Evolutionary conservation across 2,329 filamentous ascomycete genomes (phyloP).

Genomic region (Colletotrichum melonis): DNA sequence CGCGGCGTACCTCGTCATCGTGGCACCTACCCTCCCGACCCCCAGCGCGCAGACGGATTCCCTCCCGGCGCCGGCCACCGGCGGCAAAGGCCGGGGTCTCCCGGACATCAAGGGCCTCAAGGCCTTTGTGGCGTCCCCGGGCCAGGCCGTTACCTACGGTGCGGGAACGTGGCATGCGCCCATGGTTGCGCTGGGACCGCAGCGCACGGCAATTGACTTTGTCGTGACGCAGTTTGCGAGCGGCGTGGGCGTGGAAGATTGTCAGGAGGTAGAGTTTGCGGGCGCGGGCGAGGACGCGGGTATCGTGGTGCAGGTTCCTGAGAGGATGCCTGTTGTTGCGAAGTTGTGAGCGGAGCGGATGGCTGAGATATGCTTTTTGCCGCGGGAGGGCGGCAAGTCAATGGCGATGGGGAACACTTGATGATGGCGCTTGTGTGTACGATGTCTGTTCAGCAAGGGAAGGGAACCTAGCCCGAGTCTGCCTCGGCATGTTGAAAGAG

Average conservation of each 20-base stretch:
- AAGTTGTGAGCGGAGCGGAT: constrained; percentile 24
- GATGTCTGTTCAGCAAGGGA: background rate
- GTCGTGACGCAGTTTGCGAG: constrained; percentile 91
- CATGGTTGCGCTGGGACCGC: constrained; percentile 84
- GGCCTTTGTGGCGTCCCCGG: constrained; percentile 82
- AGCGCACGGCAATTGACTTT: constrained; percentile 77
- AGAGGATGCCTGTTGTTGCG: constrained; percentile 22
- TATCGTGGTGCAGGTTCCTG: constrained; percentile 48
- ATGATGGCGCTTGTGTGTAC: background rate
- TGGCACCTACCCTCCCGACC: constrained; percentile 77
- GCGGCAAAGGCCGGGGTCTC: constrained; percentile 62
- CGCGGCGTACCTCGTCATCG: constrained; percentile 82
- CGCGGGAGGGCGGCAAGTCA: background rate
- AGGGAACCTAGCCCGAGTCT: background rate
- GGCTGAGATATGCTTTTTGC: background rate
- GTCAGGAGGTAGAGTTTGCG: constrained; percentile 76
- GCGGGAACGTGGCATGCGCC: constrained; percentile 96
- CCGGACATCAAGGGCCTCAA: constrained; percentile 78
- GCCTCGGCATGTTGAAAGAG: background rate
- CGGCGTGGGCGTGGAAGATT: constrained; percentile 85
- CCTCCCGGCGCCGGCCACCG: constrained; percentile 51
- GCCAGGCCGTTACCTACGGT: constrained; percentile 91
- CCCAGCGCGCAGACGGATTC: constrained; percentile 45
- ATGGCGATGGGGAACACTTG: too few species aligned
- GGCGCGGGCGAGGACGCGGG: constrained; percentile 51